A percentile compares a stretch with the other conserved stretches of the same genome.
These are phyloP conservation scores for Colletotrichum endophyticum DNA, from an alignment of 2,329 filamentous ascomycete genomes.

Conservation along the genomic window DNA sequence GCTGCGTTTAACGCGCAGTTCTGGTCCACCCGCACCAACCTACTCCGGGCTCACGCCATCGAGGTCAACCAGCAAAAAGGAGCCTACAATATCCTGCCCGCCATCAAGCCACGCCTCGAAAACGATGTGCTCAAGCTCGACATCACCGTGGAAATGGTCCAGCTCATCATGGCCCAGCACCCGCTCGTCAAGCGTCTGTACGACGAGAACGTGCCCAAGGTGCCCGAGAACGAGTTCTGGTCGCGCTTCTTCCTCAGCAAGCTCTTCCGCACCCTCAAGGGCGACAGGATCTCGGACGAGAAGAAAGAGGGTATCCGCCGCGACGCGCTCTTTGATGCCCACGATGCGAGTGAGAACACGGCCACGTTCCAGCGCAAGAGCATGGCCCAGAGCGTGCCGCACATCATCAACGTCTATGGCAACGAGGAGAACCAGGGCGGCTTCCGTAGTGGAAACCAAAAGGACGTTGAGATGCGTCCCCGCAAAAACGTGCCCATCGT, in stretches of 20 bases:
- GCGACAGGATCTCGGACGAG: conserved; percentile 81
- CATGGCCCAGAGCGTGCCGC: conserved; percentile 73
- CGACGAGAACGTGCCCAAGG: conserved; percentile 87
- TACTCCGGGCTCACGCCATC: conserved; percentile 89
- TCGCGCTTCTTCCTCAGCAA: conserved; percentile 91
- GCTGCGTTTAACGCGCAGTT: conserved; percentile 89
- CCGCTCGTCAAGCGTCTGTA: conserved; percentile 89
- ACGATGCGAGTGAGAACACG: conserved; percentile 75
- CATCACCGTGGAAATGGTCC: conserved; percentile 89
- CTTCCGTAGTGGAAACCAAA: conserved; percentile 79
- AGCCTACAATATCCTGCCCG: conserved; percentile 91
- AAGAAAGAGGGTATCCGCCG: conserved; percentile 59
- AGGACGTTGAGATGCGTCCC: conserved; percentile 89
- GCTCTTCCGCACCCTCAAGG: conserved; percentile 88
- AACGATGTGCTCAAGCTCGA: conserved; percentile 79
- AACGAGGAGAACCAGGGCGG: conserved; percentile 96
- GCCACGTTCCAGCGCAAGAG: conserved; percentile 56
- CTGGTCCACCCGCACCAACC: conserved; percentile 87
- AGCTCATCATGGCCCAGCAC: conserved; percentile 91
- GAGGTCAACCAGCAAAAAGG: conserved; percentile 86
- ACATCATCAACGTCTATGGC: conserved; percentile 89
- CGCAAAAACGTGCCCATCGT: conserved; percentile 85
- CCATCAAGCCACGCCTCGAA: conserved; percentile 80
- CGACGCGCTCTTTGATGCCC: conserved; percentile 85
- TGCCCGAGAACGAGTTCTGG: conserved; percentile 87